Base-by-base conservation (phyloP, 2,329 filamentous ascomycete genomes). In the Penicillium corylophilum region DNA sequence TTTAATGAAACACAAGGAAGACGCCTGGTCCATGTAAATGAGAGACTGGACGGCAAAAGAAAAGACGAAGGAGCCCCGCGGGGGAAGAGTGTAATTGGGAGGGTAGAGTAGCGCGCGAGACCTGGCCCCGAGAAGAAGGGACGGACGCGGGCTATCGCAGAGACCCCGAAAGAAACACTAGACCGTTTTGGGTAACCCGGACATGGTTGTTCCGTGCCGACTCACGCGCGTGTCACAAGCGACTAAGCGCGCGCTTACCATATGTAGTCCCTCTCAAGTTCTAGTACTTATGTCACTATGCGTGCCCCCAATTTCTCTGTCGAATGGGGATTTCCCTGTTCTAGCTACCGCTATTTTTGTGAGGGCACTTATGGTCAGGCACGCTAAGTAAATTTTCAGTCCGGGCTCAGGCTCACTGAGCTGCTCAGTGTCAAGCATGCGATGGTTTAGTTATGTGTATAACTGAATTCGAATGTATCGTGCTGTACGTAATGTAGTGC, bases 111-210 rank as follows among this genome's bases (percentile, higher is more conserved):
- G 61, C 39, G 39, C 39, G 39, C 39, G 39, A 41, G 39, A 41
- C 39, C 38, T 40, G 38, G 38, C 38, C 38, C 39, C 22, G 39
- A 41, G 39, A 41, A 23, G 39, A 41, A 24, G 20, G 39, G 59
- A 69, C 67, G 39, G 59, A 69, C 67, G 69, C 68, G 68, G 68
- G 68, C 59, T 63, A 68, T 69, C 65, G 60, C 66, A 69, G 49
- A 71, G 69, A 72, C 70, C 68, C 70, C 69, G 66, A 71, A 69
- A 39, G 50, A 57, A 45, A 62, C 58, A 54, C 70, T 72, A 72
- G 61, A 47, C 69, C 64, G 5, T 36, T 64, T 63, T 54, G 44
- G 65, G 69, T 15, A 69, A 58, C 51, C 60, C 44, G 60, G 67
- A 44, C 9, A n/a, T 53, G n/a, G 46, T 68, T 71, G 50, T 50